Evolutionary conservation across 495 filamentous ascomycete species (phyloP).

Genomic region (Xylaria acuta): DNA sequence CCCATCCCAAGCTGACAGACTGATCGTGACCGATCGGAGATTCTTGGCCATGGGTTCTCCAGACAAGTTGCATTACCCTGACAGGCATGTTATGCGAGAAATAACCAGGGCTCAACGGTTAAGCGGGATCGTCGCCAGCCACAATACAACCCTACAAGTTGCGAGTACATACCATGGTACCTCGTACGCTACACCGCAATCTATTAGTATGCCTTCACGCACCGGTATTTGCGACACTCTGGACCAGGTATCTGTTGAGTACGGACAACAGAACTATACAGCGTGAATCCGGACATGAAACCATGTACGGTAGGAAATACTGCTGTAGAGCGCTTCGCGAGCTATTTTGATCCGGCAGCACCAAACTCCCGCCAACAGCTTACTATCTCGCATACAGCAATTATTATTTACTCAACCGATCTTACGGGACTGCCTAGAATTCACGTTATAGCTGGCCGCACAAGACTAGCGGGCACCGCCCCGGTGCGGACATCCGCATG

Average conservation of each 20-base stretch:
- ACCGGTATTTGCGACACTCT: background rate
- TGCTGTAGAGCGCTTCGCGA: background rate
- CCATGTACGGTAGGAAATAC: background rate
- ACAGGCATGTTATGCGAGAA: slow-evolving; percentile 30
- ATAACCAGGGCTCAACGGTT: slow-evolving; percentile 34
- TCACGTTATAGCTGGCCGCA: slow-evolving; percentile 3
- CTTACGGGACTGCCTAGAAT: background rate
- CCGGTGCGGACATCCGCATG: slow-evolving; percentile 19
- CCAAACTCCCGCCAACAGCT: background rate
- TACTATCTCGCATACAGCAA: background rate
- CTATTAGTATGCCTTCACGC: background rate
- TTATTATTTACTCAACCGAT: background rate
- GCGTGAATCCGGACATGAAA: background rate
- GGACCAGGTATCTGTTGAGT: background rate
- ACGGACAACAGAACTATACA: background rate
- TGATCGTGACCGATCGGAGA: slow-evolving; percentile 30
- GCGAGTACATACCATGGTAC: slow-evolving; percentile 12
- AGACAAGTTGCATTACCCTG: slow-evolving; percentile 23
- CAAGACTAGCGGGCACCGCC: background rate
- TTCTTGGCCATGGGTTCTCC: slow-evolving; percentile 26
- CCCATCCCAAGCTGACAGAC: slow-evolving; percentile 18
- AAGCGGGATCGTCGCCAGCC: slow-evolving; percentile 37
- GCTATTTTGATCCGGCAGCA: background rate
- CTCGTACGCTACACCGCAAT: slow-evolving; percentile 10
- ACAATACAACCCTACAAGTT: slow-evolving; percentile 30